phyloP scores from a whole-genome alignment of 257 asterid species.

The Gentiana straminea region DNA sequence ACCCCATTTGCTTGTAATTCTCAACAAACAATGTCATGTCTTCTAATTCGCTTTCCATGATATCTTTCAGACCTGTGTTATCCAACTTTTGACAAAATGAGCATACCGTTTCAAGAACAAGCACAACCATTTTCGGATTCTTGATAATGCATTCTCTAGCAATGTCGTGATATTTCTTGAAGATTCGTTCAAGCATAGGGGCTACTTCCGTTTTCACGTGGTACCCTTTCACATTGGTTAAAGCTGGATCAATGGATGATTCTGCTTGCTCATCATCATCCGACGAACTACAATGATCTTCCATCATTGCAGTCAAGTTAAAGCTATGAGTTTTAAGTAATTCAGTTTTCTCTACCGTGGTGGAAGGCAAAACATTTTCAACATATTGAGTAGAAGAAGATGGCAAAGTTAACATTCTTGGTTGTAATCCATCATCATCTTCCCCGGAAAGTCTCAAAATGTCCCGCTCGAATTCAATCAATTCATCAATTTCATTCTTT shows the following conservation, averaged over 20 bases:
- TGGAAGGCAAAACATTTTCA: too few relatives aligned
- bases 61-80: background rate
- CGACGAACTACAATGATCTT: background rate
- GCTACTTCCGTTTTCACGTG: constrained; percentile 9
- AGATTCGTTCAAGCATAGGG: constrained; percentile 2
- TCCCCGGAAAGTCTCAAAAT: too few relatives aligned
- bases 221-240: background rate
- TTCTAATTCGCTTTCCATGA: constrained; percentile 3
- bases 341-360: background rate
- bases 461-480: too few relatives aligned
- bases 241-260: constrained; percentile 2
- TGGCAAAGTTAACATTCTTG: too few relatives aligned
- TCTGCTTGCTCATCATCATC: constrained; percentile 9
- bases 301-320: constrained; percentile 4
- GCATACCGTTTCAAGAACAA: constrained; percentile 8
- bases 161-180: constrained; percentile 12
- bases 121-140: background rate
- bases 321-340: background rate
- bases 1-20: constrained; percentile 5
- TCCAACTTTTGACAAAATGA: constrained; percentile 1
- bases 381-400: too few relatives aligned
- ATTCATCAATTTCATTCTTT: too few relatives aligned
- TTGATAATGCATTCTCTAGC: constrained; percentile 3
- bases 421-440: too few relatives aligned
- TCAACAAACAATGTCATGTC: constrained; percentile 1